Conservation (phyloP, 2,329 filamentous ascomycete genomes). For the Trichoderma oligosporum region DNA sequence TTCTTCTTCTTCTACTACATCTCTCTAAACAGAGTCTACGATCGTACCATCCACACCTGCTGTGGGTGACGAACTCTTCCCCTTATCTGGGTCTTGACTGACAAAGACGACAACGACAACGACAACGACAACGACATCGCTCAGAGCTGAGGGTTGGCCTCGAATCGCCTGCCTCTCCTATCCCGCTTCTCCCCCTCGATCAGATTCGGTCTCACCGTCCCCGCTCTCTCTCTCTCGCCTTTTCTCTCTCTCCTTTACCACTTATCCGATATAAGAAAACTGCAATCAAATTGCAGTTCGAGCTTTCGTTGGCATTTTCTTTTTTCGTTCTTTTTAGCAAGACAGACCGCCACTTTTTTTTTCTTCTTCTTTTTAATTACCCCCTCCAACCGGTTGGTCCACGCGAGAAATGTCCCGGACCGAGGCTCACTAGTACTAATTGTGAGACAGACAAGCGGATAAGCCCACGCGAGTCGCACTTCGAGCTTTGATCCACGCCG, state of each 20-base stretch:
- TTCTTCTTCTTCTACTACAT: neutral
- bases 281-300: neutral
- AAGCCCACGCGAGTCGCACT: conserved; percentile 10
- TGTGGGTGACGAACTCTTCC: neutral
- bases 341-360: conserved; percentile 8
- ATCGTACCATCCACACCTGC: neutral
- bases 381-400: neutral
- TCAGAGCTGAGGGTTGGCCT: neutral
- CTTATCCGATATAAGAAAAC: neutral
- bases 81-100: neutral
- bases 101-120: neutral
- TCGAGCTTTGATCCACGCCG: conserved; percentile 1
- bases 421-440: conserved; percentile 3
- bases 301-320: neutral
- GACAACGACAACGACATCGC: neutral
- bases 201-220: neutral
- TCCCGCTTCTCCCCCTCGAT: neutral
- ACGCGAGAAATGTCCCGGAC: neutral
- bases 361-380: neutral
- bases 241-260: neutral
- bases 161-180: neutral
- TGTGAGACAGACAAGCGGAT: conserved; percentile 14
- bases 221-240: neutral
- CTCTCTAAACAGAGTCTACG: neutral
- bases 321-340: neutral